phyloP scores from a whole-genome alignment of 1,284 basidiomycete genomes.

The Inonotus hispidus region DNA sequence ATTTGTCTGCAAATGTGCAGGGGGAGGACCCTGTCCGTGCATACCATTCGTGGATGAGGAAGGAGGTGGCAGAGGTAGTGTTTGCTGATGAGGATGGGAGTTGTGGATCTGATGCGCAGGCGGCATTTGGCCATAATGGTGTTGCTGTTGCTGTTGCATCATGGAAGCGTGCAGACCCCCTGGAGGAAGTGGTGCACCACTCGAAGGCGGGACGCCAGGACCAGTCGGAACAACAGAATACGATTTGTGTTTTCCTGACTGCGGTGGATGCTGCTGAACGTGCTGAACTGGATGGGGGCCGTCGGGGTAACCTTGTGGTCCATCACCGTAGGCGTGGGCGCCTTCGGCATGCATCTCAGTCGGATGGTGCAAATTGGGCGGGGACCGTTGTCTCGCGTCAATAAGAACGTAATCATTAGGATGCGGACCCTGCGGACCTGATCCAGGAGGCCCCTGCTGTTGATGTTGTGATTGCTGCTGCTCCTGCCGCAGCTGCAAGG shows the following conservation, averaged over 20 bases:
- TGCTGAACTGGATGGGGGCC: not conserved
- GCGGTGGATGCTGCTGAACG: conserved; percentile 2
- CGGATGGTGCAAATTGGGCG: conserved; percentile 3
- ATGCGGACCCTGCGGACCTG: not conserved
- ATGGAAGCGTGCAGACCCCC: conserved; percentile 1
- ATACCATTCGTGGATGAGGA: conserved; percentile 5
- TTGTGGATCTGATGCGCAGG: not conserved
- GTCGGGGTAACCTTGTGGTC: not conserved
- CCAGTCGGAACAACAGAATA: conserved; percentile 11
- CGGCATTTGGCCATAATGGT: conserved; percentile 5
- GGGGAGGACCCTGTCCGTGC: conserved; percentile 2
- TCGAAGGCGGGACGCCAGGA: conserved; percentile 10
- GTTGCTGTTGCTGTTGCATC: conserved; percentile 8
- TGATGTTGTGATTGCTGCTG: conserved; percentile 9
- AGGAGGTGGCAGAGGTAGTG: conserved; percentile 5
- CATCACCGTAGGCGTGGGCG: not conserved
- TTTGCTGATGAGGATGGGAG: conserved; percentile 7
- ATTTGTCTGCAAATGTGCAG: not conserved
- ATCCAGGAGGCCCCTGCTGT: not conserved
- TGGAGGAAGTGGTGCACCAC: not conserved
- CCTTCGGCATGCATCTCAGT: not conserved
- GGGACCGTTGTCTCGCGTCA: not conserved
- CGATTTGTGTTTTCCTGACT: conserved; percentile 7
- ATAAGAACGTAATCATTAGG: not conserved
- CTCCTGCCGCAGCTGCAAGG: not conserved